A percentile compares a stretch with the other conserved stretches of the same genome.
Conservation (phyloP, 495 filamentous ascomycete genomes). For the Aspergillus nanangensis region DNA sequence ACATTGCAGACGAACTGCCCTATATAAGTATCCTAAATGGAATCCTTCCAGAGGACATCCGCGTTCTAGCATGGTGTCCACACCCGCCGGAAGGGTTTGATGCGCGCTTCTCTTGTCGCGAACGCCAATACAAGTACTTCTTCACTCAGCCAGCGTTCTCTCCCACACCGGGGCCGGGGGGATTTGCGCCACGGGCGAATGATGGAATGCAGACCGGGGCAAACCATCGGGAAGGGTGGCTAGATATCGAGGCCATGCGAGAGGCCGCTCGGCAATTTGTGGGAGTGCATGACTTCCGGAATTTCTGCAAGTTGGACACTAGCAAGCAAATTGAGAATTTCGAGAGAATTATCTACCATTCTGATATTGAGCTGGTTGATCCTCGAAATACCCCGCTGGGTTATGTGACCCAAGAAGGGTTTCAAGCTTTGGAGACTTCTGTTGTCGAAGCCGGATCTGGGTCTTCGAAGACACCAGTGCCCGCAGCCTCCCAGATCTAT, state of each 20-base stretch:
- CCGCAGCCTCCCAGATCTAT: slow-evolving; percentile 62
- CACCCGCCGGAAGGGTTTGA: slow-evolving; percentile 72
- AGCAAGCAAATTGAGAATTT: slow-evolving; percentile 84
- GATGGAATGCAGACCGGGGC: slow-evolving; percentile 15
- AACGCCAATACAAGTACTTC: slow-evolving; percentile 90
- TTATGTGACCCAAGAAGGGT: slow-evolving; percentile 29
- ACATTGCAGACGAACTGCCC: slow-evolving; percentile 73
- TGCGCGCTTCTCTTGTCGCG: slow-evolving; percentile 87
- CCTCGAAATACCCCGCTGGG: slow-evolving; percentile 39
- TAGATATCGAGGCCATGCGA: slow-evolving; percentile 85
- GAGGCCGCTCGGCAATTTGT: slow-evolving; percentile 72
- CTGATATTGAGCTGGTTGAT: slow-evolving; percentile 67
- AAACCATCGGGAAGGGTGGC: slow-evolving; percentile 48
- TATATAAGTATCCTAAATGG: slow-evolving; percentile 80
- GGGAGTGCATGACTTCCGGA: slow-evolving; percentile 89
- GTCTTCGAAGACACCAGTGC: slow-evolving; percentile 15
- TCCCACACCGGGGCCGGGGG: slow-evolving; percentile 45
- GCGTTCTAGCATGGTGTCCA: slow-evolving; percentile 90
- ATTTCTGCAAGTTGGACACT: slow-evolving; percentile 89
- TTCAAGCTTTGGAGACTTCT: slow-evolving; percentile 21
- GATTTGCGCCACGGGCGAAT: slow-evolving; percentile 23
- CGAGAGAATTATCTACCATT: slow-evolving; percentile 66
- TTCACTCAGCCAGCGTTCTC: slow-evolving; percentile 89
- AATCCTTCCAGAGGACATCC: slow-evolving; percentile 83
- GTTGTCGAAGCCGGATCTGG: slow-evolving; percentile 11